Evolutionary conservation across 2,329 filamentous ascomycete genomes (phyloP), one percentile per base, ranked within the genome.

Genomic region (Fusarium circinatum): DNA sequence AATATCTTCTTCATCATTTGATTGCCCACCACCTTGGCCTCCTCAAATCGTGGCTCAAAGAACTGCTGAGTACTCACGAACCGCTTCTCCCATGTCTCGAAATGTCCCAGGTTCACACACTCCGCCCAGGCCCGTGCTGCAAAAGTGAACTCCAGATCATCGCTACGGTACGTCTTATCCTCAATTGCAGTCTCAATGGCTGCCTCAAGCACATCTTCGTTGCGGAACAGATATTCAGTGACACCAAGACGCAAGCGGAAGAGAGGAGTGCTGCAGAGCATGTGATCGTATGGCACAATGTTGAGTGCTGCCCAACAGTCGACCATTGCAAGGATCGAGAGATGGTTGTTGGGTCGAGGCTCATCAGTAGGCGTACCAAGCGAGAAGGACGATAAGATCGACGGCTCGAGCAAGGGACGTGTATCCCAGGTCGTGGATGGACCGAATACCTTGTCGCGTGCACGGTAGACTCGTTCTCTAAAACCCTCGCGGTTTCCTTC

Each of bases 191-290:
- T 96, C 55, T 92, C 89, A 76, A 99, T 89, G 30, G 93, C 93
- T 80, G 96, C 94, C 57, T 97, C 92, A 20, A 99, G 90, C 59
- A 98, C 86, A 6, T 89, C 89, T 24, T 90, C 88, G 78, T 95
- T 95, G 74, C 95, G 92, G 86, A 98, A 99, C 42, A 99, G 87
- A 81, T 97, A 96, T 84, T 99, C 96, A 2, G 95, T 96, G n/a
- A 98, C 97, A 64, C 96, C 96, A 39, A 99, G 89, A 90, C 96
- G 98, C 74, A 99, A 90, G 57, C 96, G 93, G 86, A 99, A 99
- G 52, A 98, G 90, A 85, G 96, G 96, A 44, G 96, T 99, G 61
- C 95, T 98, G 85, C 96, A 99, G 76, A 99, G 97, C 95, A 99
- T 99, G 86, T 99, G 97, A 83, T 99, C 96, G 82, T 99, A 99